Evolutionary conservation across 192 early-diverging fungal genomes (phyloP), one percentile per base, ranked within the genome.

Genomic region (Rhizoclosmatium sp.): DNA sequence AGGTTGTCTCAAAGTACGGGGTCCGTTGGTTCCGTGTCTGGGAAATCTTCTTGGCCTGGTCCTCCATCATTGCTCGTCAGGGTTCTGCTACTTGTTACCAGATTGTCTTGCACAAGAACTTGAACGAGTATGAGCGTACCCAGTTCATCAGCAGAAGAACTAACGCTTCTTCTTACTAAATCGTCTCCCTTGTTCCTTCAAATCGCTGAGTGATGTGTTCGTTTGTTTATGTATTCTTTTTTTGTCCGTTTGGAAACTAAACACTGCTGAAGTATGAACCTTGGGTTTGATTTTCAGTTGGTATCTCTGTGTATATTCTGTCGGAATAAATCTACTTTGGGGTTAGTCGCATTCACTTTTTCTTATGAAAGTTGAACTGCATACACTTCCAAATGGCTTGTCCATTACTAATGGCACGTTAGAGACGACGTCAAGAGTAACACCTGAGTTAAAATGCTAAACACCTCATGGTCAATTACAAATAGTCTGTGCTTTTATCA

Each of bases 21-120:
- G 92, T 94, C 80, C 91, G 92, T 75, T 95, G 93, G 94, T 94
- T 91, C 91, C 91, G 96, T 78, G 88, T 95, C 82, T 99, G 97
- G 97, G 95, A 99, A 91, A 77, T 97, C 85, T 99, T 99, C 93
- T 92, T 99, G 77, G 94, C 95, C 64, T 99, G 95, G 94, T 97
- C 95, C 59, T 91, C 93, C 75, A 97, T 99, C 79, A 91, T 97
- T 72, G 93, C 96, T 59, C 92, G 97, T 81, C 97, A 99, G 89
- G 97, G 97, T 19, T 93, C 92, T 83, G 94, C 97, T 39, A 99
- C 96, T 47, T 94, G 93, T 86, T 99, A 94, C 93, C 96, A 97
- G 89, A 93, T 99, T 81, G 88, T 96, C 61, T 91, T 91, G 64
- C 95, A 97, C 93, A 99, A 99, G 92, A 99, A 99, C 92, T 83